A percentile compares a stretch with the other conserved stretches of the same genome.
Evolutionary conservation across 257 asterid species (phyloP).

Genomic region (Gentiana macrophylla): DNA sequence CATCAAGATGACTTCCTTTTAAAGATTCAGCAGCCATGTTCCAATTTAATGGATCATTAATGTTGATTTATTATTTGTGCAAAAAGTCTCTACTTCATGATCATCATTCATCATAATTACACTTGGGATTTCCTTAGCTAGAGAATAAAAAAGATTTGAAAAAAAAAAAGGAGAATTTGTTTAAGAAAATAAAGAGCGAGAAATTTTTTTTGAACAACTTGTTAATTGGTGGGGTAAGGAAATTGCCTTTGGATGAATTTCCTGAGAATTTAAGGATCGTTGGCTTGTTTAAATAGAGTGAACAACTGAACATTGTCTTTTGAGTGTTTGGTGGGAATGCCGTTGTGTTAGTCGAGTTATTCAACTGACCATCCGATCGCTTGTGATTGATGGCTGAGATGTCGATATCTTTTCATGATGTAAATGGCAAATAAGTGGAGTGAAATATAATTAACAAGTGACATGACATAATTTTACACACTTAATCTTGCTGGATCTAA

Average conservation of each 20-base stretch:
- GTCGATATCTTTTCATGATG: no score
- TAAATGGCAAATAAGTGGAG: no score
- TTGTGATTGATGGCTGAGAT: not conserved
- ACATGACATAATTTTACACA: no score
- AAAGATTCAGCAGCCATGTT: constrained; percentile 27
- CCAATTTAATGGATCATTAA: constrained; percentile 29
- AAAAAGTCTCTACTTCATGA: constrained; percentile 2
- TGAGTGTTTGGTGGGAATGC: constrained; percentile 23
- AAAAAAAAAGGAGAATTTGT: no score
- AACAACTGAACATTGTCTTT: not conserved
- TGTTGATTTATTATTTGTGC: not conserved
- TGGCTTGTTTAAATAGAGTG: constrained; percentile 27
- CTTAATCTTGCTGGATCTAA: no score
- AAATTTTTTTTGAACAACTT: no score
- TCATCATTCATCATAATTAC: constrained; percentile 3
- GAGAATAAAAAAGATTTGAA: no score
- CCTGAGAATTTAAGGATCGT: constrained; percentile 24
- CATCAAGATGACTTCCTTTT: constrained; percentile 27
- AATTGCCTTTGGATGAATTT: constrained; percentile 21
- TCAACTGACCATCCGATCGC: constrained; percentile 21
- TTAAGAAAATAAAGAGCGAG: no score
- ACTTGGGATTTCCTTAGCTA: constrained; percentile 8
- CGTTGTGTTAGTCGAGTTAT: constrained; percentile 24
- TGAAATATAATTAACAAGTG: no score
- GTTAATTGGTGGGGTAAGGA: constrained; percentile 11